Evolutionary conservation across 2,329 filamentous ascomycete species (phyloP), one percentile per base, ranked within the genome.

Genomic region (Ophiostoma pallidulum): DNA sequence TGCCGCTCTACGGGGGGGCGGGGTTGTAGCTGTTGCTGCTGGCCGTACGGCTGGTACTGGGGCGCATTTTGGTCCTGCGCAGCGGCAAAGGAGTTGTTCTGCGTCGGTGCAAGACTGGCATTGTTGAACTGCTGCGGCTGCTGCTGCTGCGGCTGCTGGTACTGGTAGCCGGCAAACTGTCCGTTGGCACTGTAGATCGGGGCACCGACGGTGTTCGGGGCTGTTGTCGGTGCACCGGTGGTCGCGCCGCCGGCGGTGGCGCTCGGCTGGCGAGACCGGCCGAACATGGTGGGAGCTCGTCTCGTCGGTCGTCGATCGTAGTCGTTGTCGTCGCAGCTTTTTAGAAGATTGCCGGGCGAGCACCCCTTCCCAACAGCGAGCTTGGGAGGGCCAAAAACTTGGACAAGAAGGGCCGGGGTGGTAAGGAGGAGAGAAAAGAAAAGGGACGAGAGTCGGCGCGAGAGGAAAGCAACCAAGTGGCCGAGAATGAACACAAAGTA

Each of bases 1-100:
- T 68, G 63, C 28, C 71, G 55, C 37, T 48, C 26, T 8, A 51
- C n/a, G 4, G 22, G 16, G 8, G 32, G 20, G 8, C 18, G 35
- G 29, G 43, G 42, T 0, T 31, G 38, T 2, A 20, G 44, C 24
- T 45, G 49, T 4, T 39, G 42, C 29, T 47, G 26, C 29, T 44
- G 35, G 24, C 8, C n/a, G 24, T 20, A 45, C n/a, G 31, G 32
- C 28, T 41, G 49, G 20, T 44, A 49, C 29, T 47, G 47, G 16
- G 41, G 26, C 9, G 32, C 31, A 35, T 19, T 40, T 20, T 43
- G 47, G 16, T 45, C 28, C 12, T 38, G 47, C 5, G 37, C 47
- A 36, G 24, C 44, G 8, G 31, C 38, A n/a, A n/a, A n/a, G 35
- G 26, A 33, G 35, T 35, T 39, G 40, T 35, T 43, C 36, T 33